Conservation (phyloP, 768 basidiomycete species). For the Russula dissimulans region DNA sequence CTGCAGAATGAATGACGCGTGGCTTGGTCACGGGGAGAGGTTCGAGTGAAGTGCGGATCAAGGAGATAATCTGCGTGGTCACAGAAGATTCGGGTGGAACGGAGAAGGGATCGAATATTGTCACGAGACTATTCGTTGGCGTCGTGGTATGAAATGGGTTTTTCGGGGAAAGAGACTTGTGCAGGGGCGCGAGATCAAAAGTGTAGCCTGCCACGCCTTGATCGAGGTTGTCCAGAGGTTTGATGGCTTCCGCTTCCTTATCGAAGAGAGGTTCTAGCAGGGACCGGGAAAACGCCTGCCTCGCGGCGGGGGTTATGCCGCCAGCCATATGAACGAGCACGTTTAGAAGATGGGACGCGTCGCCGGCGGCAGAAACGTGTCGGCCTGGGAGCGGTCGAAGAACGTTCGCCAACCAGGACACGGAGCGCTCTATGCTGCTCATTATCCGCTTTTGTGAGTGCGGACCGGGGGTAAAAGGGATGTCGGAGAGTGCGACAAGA, state of each 20-base stretch:
- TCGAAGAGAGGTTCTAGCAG: conserved; percentile 49
- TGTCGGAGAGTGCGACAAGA: conserved; percentile 62
- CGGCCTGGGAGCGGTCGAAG: conserved; percentile 29
- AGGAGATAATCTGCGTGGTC: conserved; percentile 24
- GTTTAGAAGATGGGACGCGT: conserved; percentile 27
- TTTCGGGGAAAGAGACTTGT: conserved; percentile 25
- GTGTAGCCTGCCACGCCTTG: conserved; percentile 62
- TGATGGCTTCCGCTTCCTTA: conserved; percentile 43
- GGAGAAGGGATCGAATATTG: not conserved
- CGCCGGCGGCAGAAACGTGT: conserved; percentile 1
- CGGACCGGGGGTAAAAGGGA: conserved; percentile 52
- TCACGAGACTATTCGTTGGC: not conserved
- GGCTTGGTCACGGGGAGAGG: conserved; percentile 47
- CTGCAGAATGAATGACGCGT: conserved; percentile 46
- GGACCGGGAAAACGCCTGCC: conserved; percentile 51
- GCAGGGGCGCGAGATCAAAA: conserved; percentile 54
- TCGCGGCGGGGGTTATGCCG: conserved; percentile 42
- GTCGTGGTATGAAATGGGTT: not conserved
- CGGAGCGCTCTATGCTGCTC: conserved; percentile 65
- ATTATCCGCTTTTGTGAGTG: conserved; percentile 71
- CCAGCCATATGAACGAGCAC: conserved; percentile 69
- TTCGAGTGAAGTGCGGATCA: conserved; percentile 53
- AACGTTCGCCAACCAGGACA: conserved; percentile 51
- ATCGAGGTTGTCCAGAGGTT: conserved; percentile 49
- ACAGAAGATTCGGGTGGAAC: conserved; percentile 1